Evolutionary conservation across 306 rosid genomes (phyloP).

Genomic region (Prunus salicina): DNA sequence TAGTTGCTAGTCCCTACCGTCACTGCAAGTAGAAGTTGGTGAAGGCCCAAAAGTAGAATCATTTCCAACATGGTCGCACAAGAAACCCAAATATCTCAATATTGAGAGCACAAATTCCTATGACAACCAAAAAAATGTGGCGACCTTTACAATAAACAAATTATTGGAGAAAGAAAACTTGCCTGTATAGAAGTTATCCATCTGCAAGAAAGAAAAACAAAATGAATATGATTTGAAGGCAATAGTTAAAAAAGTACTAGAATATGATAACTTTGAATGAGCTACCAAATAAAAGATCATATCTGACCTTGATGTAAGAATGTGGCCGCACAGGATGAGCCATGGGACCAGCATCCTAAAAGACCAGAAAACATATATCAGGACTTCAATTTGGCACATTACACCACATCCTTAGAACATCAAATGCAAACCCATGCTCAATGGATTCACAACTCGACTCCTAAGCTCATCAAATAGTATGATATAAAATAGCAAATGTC

Average conservation of each 20-base stretch:
- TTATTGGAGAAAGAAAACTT: slow-evolving; percentile 26
- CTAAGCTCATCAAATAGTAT: background rate
- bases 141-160: background rate
- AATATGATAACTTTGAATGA: background rate
- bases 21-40: slow-evolving; percentile 63
- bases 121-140: slow-evolving; percentile 12
- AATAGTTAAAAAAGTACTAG: slow-evolving; percentile 2
- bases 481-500: background rate
- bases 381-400: background rate
- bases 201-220: slow-evolving; percentile 51
- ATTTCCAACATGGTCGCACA: slow-evolving; percentile 31
- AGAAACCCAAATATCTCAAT: slow-evolving; percentile 34
- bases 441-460: background rate
- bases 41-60: slow-evolving; percentile 43
- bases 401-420: background rate
- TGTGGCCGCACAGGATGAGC: slow-evolving; percentile 99
- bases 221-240: slow-evolving; percentile 26
- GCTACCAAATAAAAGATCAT: slow-evolving; percentile 12
- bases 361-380: slow-evolving; percentile 24
- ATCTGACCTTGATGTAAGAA: slow-evolving; percentile 92
- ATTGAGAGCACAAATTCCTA: slow-evolving; percentile 21
- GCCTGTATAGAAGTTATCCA: slow-evolving; percentile 99
- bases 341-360: slow-evolving; percentile 98
- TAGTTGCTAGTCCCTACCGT: slow-evolving; percentile 64
- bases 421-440: background rate